Evolutionary conservation across 2,329 filamentous ascomycete species (phyloP), one percentile per base, ranked within the genome.

Genomic region (Pseudogymnoascus sp.): DNA sequence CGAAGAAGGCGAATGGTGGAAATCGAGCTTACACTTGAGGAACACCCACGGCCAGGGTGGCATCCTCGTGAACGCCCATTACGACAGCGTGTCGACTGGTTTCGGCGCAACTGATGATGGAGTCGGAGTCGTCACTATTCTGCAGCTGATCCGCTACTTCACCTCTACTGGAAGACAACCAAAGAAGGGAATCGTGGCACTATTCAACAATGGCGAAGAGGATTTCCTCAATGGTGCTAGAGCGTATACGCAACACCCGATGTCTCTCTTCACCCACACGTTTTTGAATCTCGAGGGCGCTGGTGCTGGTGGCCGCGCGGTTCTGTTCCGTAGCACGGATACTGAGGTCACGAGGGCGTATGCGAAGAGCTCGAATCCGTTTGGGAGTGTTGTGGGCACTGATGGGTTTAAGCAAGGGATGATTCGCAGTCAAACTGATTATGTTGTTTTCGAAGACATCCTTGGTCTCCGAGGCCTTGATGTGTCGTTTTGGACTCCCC

Each of bases 211-310:
- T 71, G 93, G 90, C 37, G 94, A 99, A 72, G 94, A 99, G 73
- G 93, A 97, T 70, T 94, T 87, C 37, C 79, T 97, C 10, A 90
- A 95, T 67, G 94, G 94, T 0, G 92, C 93, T 5, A 84, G 85
- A 65, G 92, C 89, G 5, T 97, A 95, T 71, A 87, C 89, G 28
- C 86, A 91, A 68, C 91, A 92, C 73, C 90, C 92, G 0, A 80
- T 96, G 66, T 85, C 91, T 10, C 85, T 84, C 61, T 89, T 95
- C 63, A 84, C 91, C 8, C 89, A 92, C 71, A 91, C 91, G 0
- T 97, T 99, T 72, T 79, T 97, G 67, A 99, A 99, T 69, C 84
- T 99, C 14, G 94, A 99, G 75, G 94, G 94, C 11, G 93, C 93
- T 42, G 94, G 93, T 60, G 93, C 93, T 11, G 94, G 94, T 10